Conservation (phyloP, 2,329 filamentous ascomycete species). For the Xylaria polymorpha region DNA sequence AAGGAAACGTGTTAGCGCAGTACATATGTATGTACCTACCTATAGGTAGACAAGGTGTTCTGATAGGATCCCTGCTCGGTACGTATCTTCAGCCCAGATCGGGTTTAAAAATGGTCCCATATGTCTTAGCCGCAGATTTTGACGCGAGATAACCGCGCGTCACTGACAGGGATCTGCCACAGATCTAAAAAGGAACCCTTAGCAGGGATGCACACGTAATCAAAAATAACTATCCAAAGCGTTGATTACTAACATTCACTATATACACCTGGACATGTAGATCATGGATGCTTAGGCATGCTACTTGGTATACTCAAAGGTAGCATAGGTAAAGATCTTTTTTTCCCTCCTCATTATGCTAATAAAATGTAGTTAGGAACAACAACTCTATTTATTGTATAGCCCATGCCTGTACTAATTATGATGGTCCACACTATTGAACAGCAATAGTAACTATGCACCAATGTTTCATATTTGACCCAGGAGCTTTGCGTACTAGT, state of each 20-base stretch:
- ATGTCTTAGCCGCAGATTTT: slow-evolving; percentile 38
- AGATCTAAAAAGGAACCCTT: slow-evolving; percentile 24
- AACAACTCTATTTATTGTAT: no score
- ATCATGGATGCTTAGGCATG: no score
- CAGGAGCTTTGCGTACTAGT: background rate
- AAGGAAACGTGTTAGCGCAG: slow-evolving; percentile 32
- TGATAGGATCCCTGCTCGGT: slow-evolving; percentile 14
- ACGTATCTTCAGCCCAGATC: slow-evolving; percentile 35
- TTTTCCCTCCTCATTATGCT: no score
- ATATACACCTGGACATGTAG: no score
- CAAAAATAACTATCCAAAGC: no score
- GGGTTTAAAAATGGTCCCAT: slow-evolving; percentile 24
- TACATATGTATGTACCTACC: no score
- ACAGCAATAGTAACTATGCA: background rate
- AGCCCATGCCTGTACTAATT: no score
- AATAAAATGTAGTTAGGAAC: no score
- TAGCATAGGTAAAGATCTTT: no score
- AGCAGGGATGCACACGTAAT: background rate
- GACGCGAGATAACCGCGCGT: slow-evolving; percentile 43
- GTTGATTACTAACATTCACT: no score
- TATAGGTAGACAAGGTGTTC: no score
- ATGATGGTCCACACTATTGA: background rate
- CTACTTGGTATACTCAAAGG: no score
- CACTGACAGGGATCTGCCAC: slow-evolving; percentile 30
- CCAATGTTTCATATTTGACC: slow-evolving; percentile 2